Evolutionary conservation across 441 rosid genomes (phyloP).

Genomic region (Pelargonium fulgidum): DNA sequence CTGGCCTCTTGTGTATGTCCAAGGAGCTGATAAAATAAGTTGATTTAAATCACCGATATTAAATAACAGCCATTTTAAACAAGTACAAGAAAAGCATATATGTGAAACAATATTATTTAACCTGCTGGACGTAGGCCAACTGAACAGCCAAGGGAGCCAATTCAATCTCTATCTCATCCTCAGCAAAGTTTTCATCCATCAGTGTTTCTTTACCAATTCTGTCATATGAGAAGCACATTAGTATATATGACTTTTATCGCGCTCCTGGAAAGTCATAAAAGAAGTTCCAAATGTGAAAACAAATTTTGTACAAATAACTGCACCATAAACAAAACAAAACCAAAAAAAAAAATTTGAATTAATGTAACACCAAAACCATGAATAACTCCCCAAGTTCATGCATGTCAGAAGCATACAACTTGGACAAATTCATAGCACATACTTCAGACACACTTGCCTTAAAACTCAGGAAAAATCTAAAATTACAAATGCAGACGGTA

Average conservation of each 20-base stretch:
- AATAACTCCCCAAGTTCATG: background rate
- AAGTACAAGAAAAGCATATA: background rate
- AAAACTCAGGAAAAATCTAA: too few relatives aligned
- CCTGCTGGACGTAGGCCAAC: slow-evolving; percentile 82
- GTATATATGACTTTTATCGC: slow-evolving; percentile 10
- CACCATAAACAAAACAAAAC: too few relatives aligned
- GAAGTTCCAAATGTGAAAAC: too few relatives aligned
- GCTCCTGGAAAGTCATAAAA: background rate
- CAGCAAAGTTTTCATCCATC: slow-evolving; percentile 62
- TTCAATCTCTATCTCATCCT: slow-evolving; percentile 78
- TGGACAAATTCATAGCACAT: background rate
- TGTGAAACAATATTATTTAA: slow-evolving; percentile 22
- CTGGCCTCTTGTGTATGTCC: slow-evolving; percentile 59
- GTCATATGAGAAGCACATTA: slow-evolving; percentile 20
- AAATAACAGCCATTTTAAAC: background rate
- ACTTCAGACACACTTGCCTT: too few relatives aligned
- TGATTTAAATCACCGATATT: slow-evolving; percentile 19
- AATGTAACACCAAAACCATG: background rate
- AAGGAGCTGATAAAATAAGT: slow-evolving; percentile 49
- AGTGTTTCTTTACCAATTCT: slow-evolving; percentile 89
- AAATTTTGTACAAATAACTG: too few relatives aligned
- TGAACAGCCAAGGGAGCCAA: slow-evolving; percentile 79
- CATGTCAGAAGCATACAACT: background rate
- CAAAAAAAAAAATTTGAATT: background rate
- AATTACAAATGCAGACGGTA: too few relatives aligned